phyloP scores from a whole-genome alignment of 2,329 filamentous ascomycete genomes.

The Reticulascus tulasneorum region DNA sequence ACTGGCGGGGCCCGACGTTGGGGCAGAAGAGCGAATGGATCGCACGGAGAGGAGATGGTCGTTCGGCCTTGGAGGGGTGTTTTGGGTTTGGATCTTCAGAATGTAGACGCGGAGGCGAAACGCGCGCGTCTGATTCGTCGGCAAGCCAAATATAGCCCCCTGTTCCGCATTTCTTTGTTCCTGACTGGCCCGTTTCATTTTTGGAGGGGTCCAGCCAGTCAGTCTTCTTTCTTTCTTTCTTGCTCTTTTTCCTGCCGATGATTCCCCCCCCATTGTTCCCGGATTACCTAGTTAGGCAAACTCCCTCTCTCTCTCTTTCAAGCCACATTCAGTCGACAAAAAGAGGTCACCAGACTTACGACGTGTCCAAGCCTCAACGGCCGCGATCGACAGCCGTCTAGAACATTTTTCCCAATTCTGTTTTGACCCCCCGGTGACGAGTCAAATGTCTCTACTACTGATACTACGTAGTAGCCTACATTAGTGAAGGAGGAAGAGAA shows the following conservation, averaged over 20 bases:
- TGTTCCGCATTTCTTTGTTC: too few species aligned
- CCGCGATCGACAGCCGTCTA: too few species aligned
- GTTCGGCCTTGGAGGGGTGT: neutral
- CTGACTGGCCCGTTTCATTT: too few species aligned
- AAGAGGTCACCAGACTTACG: too few species aligned
- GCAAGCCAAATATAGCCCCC: neutral
- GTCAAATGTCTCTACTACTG: too few species aligned
- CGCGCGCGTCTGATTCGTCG: conserved; percentile 13
- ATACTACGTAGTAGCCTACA: too few species aligned
- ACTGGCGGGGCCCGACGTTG: neutral
- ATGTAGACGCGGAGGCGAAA: conserved; percentile 13
- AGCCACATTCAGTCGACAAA: too few species aligned
- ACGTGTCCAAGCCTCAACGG: too few species aligned
- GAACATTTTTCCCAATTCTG: too few species aligned
- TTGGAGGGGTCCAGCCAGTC: neutral
- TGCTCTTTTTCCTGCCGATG: neutral
- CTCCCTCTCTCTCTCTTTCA: conserved; percentile 1
- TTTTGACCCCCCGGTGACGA: too few species aligned
- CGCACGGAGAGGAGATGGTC: neutral
- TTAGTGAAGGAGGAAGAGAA: too few species aligned
- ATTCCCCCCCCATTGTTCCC: neutral
- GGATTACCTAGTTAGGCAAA: neutral
- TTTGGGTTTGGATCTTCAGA: conserved; percentile 4
- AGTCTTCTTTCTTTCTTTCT: conserved; percentile 5
- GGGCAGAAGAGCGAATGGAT: neutral